Evolutionary conservation across 2,329 filamentous ascomycete genomes (phyloP).

Genomic region (Paradendryphiella salina): DNA sequence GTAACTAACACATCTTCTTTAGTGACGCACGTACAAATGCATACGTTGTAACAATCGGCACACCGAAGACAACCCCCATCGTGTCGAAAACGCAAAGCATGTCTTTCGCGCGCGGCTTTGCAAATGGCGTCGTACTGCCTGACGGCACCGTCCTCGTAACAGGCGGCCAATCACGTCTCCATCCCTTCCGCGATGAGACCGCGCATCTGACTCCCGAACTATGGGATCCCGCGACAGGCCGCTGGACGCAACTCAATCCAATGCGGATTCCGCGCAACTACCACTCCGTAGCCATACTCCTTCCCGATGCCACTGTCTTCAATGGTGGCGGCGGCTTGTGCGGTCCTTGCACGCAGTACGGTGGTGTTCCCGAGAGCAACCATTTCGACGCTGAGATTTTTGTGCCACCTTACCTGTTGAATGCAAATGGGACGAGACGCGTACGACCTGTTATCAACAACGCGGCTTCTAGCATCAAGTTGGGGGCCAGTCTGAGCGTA

Average conservation of each 20-base stretch:
- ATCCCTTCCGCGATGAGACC: constrained; percentile 27
- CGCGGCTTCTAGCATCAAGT: constrained; percentile 34
- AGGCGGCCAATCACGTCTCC: constrained; percentile 28
- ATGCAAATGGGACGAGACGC: constrained; percentile 48
- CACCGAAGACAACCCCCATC: constrained; percentile 23
- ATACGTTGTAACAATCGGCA: constrained; percentile 56
- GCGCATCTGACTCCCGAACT: constrained; percentile 28
- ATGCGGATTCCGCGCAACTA: constrained; percentile 31
- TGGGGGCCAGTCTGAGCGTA: constrained; percentile 41
- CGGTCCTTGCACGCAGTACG: constrained; percentile 39
- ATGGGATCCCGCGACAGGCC: constrained; percentile 26
- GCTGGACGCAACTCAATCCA: constrained; percentile 30
- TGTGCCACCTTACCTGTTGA: constrained; percentile 60
- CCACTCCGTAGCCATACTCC: constrained; percentile 35
- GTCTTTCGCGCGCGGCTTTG: constrained; percentile 35
- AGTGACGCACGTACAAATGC: constrained; percentile 51
- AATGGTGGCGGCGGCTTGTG: constrained; percentile 50
- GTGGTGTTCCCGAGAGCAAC: constrained; percentile 40
- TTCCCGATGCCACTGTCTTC: constrained; percentile 34
- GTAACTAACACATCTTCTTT: background rate
- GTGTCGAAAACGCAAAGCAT: constrained; percentile 32
- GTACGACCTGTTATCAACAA: constrained; percentile 51
- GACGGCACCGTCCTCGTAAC: constrained; percentile 43
- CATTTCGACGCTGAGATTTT: constrained; percentile 62
- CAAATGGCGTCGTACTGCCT: constrained; percentile 36